Evolutionary conservation across 2,329 filamentous ascomycete genomes (phyloP).

Genomic region (Fusarium sororula): DNA sequence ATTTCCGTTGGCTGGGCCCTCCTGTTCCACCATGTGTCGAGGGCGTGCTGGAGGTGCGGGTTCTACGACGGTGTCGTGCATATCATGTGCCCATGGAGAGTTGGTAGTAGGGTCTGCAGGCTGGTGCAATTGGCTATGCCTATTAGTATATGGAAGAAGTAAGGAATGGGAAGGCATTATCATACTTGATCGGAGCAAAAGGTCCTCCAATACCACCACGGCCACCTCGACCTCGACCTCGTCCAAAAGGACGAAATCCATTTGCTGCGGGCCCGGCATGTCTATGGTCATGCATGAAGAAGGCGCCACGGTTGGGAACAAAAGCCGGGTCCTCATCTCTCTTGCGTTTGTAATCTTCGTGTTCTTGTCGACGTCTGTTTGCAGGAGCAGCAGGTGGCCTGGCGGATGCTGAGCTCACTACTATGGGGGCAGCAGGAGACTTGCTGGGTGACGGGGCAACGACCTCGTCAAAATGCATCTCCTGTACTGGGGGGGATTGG

Average conservation of each 20-base stretch:
- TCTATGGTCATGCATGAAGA: constrained; percentile 96
- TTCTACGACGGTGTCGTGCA: constrained; percentile 78
- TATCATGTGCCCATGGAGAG: constrained; percentile 90
- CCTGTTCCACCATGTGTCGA: constrained; percentile 54
- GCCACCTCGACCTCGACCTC: constrained; percentile 70
- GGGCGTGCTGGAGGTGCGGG: constrained; percentile 52
- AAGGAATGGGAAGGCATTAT: constrained; percentile 29
- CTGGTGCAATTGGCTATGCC: constrained; percentile 52
- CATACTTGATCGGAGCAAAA: constrained; percentile 72
- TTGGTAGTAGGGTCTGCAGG: constrained; percentile 71
- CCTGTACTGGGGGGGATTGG: constrained; percentile 52
- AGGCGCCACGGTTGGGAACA: constrained; percentile 91
- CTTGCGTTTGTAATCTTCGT: constrained; percentile 90
- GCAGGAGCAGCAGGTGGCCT: constrained; percentile 65
- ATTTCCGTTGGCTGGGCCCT: constrained; percentile 64
- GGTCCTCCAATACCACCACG: constrained; percentile 67
- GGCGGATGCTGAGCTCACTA: constrained; percentile 64
- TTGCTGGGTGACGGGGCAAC: constrained; percentile 50
- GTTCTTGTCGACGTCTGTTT: constrained; percentile 81
- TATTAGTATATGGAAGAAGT: constrained; percentile 39
- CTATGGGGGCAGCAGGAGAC: constrained; percentile 58
- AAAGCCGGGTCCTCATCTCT: constrained; percentile 91
- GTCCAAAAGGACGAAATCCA: constrained; percentile 77
- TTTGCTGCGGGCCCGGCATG: constrained; percentile 80
- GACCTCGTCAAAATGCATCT: constrained; percentile 59